Base-by-base conservation (phyloP, 1,284 basidiomycete species). In the Cutaneotrichosporon arboriforme region DNA sequence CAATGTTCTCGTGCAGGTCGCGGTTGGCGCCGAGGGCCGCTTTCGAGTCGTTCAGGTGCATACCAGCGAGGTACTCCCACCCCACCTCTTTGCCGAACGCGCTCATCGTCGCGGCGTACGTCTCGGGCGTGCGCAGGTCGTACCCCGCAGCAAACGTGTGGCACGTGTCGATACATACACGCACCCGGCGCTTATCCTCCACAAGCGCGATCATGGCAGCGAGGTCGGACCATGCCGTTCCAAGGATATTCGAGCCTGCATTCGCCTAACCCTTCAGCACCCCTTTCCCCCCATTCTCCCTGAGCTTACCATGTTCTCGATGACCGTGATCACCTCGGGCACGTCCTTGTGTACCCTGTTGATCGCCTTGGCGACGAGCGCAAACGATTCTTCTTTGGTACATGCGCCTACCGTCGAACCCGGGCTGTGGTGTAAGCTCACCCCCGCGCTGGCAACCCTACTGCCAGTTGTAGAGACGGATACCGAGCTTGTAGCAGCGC, bases 21-120 rank as follows among this genome's bases (percentile, higher is more conserved):
- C 83, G 83, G 63, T 81, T 83, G 20, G 83, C 84, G 1, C 79
- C 81, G 7, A 84, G 77, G 0, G 75, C 76, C 14, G 78, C 79
- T 66, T 88, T 88, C 4, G 86, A 88, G 68, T 91, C 89, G 70
- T 93, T 93, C 49, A 91, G 68, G 68, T 93, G 90, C 79, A 91
- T 84, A 1, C 84, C 88, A 5, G 82, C 80, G 14, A 92, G 81
- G 65, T 87, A 90, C 13, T 79, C 69, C 31, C 87, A 66, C 1
- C 90, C 88, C 7, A 93, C 78, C 47, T 81, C 76, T 17, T 77
- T 63, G 40, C 87, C 83, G 61, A 92, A 89, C 49, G 81, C 75
- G 10, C 74, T 57, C 69, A 87, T 69, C 20, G 71, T 75, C 9
- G 59, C 61, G 4, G 62, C 58, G 57, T 76, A 75, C 0, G 68